Evolutionary conservation across 345 rosid genomes (phyloP).

Genomic region (Eucalyptus curtisii): DNA sequence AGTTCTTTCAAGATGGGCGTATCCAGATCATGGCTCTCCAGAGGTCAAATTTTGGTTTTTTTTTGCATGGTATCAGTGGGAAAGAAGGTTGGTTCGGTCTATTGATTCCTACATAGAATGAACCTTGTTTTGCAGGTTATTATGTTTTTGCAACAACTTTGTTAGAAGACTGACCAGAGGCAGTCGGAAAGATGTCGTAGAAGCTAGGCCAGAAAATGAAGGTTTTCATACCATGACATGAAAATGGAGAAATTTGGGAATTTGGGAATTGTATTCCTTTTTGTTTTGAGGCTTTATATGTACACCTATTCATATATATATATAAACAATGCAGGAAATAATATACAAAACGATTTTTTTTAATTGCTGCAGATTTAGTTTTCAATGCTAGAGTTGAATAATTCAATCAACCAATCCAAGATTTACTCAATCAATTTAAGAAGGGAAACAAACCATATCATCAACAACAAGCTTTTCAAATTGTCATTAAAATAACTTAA

Average conservation of each 20-base stretch:
- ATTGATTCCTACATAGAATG: background rate
- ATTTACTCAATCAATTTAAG: background rate
- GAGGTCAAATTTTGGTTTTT: background rate
- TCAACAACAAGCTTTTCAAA: background rate
- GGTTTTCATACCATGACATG: background rate
- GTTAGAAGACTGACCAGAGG: background rate
- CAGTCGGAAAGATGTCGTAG: background rate
- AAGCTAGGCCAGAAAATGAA: background rate
- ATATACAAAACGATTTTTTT: background rate
- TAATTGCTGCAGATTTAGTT: background rate
- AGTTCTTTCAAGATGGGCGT: background rate
- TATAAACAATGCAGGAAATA: background rate
- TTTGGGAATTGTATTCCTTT: background rate
- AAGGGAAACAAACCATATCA: background rate
- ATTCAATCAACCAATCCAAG: background rate
- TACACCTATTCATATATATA: background rate
- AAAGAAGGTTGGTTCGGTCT: background rate
- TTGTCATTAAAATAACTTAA: background rate
- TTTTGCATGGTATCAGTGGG: background rate
- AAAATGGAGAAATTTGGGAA: background rate
- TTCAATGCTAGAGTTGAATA: background rate
- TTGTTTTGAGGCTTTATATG: background rate
- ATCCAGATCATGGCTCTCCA: background rate
- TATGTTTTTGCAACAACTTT: background rate
- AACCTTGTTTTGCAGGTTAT: background rate